Base-by-base conservation (phyloP, 2,329 filamentous ascomycete species). In the Penicillium sp. region DNA sequence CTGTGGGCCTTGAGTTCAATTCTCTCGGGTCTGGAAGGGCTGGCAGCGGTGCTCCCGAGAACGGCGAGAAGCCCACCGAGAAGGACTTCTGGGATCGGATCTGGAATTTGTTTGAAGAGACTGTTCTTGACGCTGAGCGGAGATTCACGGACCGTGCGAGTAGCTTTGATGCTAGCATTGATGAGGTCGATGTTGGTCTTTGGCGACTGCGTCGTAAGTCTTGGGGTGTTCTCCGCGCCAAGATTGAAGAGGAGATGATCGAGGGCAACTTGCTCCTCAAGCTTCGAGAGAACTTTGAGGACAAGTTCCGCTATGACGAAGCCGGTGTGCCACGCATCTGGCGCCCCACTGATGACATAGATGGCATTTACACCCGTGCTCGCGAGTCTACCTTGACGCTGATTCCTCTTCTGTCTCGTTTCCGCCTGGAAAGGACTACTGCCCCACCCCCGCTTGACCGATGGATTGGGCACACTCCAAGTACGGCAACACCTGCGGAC, bases 301-400 rank as follows among this genome's bases (percentile, higher is more conserved):
- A 99, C 78, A 97, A 96, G 76, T 99, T 99, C 83, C 88, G 94
- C 61, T 99, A 99, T 68, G 94, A 99, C 67, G 92, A 97, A 57
- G 86, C 87, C 7, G 94, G 94, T 26, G 94, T 99, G 5, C 94
- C 94, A 5, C 84, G 94, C 57, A 96, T 99, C 74, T 99, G 94
- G 94, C 87, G 92, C 25, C 94, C 94, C 1, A 92, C 88, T 1
- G 94, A 99, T 71, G 94, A 99, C 69, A 99, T 99, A 58, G 94
- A 99, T 77, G 92, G 93, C 43, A 80, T 95, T 40, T 99, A 97
- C 75, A 97, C 91, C 35, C 88, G 87, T 61, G 93, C 94, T 4
- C 86, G 93, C 61, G 93, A 97, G 75, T 95, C 91, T 5, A 99
- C 94, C 0, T 82, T 99, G 51, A 89, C 87, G 1, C 83, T 99